Evolutionary conservation across 345 rosid genomes (phyloP), one percentile per base, ranked within the genome.

Genomic region (Passiflora organensis): DNA sequence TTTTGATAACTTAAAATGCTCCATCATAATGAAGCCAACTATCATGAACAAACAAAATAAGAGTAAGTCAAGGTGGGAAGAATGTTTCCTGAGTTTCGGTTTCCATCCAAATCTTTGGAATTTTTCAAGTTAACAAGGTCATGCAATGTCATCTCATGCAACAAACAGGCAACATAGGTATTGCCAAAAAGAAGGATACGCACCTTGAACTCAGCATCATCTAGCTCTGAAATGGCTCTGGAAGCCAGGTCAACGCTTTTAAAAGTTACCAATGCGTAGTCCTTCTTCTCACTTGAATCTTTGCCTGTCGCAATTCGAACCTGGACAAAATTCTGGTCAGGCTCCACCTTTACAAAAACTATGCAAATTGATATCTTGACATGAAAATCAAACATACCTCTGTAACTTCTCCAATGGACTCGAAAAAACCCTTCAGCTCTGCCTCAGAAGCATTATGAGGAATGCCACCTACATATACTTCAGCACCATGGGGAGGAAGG

Each of bases 401-500:
- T 11, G 68, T 66, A 58, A 91, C 91, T 84, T 81, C 86, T 60
- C 99, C 99, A 55, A 81, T 63, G 39, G 95, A 81, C 68, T 82
- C 83, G 58, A 95, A 91, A 62, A 91, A 82, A 55, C 66, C 57
- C 71, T 69, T 82, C 61, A 89, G 64, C 47, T 91, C 95, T 17
- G 79, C 80, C 62, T 91, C 89, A 48, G 91, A 64, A 63, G 79
- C 76, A 74, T 82, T 81, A 48, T 72, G 73, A 57, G 94, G 95
- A 70, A 91, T 76, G 17, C 94, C 84, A 28, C 99, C 96, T 6
- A 91, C 73, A 63, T 86, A 91, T 45, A 89, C 86, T 77, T 89
- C 91, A 34, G 99, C 84, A 28, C 95, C 96, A 71, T 88, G 98
- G 17, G 96, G 86, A 59, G 98, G 98, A 64, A 76, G 89, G 10